A percentile compares a stretch with the other conserved stretches of the same genome.
phyloP scores from a whole-genome alignment of 1,284 basidiomycete species.

The Lignosus rhinocerotis region DNA sequence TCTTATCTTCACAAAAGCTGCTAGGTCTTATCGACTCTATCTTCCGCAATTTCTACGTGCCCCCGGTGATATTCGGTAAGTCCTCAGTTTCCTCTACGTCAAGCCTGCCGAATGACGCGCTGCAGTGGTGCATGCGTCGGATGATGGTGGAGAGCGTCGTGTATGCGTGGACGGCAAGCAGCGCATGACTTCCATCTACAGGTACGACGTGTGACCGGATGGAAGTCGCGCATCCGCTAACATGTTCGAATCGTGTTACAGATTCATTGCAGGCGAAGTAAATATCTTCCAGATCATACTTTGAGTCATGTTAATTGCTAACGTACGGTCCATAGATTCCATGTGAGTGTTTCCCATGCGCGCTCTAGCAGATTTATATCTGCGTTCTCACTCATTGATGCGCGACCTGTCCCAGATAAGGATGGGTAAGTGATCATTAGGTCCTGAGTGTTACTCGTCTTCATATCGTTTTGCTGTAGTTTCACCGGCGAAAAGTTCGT shows the following conservation, averaged over 20 bases:
- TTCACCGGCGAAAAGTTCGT: slow-evolving; percentile 52
- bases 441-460: neutral
- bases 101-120: neutral
- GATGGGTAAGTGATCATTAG: slow-evolving; percentile 46
- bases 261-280: slow-evolving; percentile 69
- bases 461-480: slow-evolving; percentile 21
- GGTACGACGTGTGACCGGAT: slow-evolving; percentile 35
- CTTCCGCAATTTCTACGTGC: slow-evolving; percentile 56
- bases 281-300: slow-evolving; percentile 26
- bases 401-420: slow-evolving; percentile 37
- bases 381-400: neutral
- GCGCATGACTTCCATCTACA: slow-evolving; percentile 64
- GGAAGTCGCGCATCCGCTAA: too few relatives aligned
- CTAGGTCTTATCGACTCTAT: slow-evolving; percentile 54
- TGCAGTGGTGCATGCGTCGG: slow-evolving; percentile 36
- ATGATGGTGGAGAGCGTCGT: slow-evolving; percentile 63
- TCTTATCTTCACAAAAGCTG: neutral
- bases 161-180: slow-evolving; percentile 84
- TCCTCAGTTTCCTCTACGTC: neutral
- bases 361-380: neutral
- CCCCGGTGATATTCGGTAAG: slow-evolving; percentile 53
- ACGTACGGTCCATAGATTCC: slow-evolving; percentile 14
- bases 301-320: neutral
- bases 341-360: slow-evolving; percentile 16
- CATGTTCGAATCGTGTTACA: slow-evolving; percentile 20